These are phyloP conservation scores for Syzygium syzygioides DNA, from an alignment of 441 rosid species.

Conservation along the genomic window DNA sequence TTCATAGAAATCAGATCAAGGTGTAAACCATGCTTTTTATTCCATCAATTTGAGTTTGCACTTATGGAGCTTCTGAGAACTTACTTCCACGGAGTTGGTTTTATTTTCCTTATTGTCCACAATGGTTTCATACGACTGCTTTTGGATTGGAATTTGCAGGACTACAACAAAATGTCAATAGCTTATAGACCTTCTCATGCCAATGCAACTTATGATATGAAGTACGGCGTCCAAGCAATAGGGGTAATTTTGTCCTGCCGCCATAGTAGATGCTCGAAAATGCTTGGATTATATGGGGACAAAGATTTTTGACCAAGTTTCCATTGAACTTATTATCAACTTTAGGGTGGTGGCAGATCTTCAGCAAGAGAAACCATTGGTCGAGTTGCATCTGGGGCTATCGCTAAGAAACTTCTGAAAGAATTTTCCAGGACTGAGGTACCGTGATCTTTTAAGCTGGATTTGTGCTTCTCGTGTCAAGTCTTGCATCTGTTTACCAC, in stretches of 20 bases:
- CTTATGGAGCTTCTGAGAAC: neutral
- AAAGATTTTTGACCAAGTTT: neutral
- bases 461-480: neutral
- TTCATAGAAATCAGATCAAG: too few relatives aligned
- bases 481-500: neutral
- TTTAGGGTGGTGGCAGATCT: constrained; percentile 94
- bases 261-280: neutral
- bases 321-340: neutral
- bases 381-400: constrained; percentile 95
- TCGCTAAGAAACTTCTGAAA: constrained; percentile 88
- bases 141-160: constrained; percentile 36
- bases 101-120: neutral
- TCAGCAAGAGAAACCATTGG: constrained; percentile 98
- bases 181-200: constrained; percentile 98
- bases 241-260: constrained; percentile 34
- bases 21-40: too few relatives aligned
- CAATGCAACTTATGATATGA: constrained; percentile 96
- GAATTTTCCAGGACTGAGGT: constrained; percentile 81
- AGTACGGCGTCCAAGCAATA: constrained; percentile 84
- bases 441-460: neutral
- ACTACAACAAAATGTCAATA: constrained; percentile 81
- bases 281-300: neutral
- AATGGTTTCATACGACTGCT: neutral
- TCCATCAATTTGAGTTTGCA: too few relatives aligned
- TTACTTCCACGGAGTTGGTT: neutral